phyloP scores from a whole-genome alignment of 1,284 basidiomycete genomes.

The Austroboletus niveus region DNA sequence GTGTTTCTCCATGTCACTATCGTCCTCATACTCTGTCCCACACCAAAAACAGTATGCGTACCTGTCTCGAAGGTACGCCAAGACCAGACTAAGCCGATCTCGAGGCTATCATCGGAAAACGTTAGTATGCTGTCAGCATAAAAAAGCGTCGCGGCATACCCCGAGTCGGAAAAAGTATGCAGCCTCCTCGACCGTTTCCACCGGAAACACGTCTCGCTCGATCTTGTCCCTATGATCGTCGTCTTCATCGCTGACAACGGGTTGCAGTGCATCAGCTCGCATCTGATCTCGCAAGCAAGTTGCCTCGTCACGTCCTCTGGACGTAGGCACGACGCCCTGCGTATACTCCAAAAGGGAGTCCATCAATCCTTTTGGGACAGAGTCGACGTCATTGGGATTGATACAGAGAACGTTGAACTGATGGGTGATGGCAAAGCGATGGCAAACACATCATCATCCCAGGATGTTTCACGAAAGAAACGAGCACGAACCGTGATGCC shows the following conservation, averaged over 20 bases:
- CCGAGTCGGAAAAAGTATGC: conserved; percentile 64
- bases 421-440: conserved; percentile 2
- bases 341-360: conserved; percentile 51
- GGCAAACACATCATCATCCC: too few relatives aligned
- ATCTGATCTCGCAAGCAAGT: conserved; percentile 63
- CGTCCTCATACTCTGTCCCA: conserved; percentile 67
- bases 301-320: conserved; percentile 36
- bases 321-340: conserved; percentile 24
- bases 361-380: conserved; percentile 64
- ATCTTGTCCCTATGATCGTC: conserved; percentile 19
- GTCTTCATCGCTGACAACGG: conserved; percentile 38
- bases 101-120: conserved; percentile 48
- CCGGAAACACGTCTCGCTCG: conserved; percentile 40
- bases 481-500: conserved; percentile 54
- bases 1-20: conserved; percentile 57
- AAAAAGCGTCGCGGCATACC: conserved; percentile 40
- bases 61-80: conserved; percentile 69
- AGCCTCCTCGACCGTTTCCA: conserved; percentile 63
- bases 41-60: conserved; percentile 87
- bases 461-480: not conserved
- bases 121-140: conserved; percentile 10
- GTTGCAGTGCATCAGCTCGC: conserved; percentile 62
- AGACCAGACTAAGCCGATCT: conserved; percentile 64
- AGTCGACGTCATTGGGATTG: conserved; percentile 58
- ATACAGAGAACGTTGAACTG: conserved; percentile 82